Conservation (phyloP, 805 yeast species). For the Yamadazyma phyllophila region DNA sequence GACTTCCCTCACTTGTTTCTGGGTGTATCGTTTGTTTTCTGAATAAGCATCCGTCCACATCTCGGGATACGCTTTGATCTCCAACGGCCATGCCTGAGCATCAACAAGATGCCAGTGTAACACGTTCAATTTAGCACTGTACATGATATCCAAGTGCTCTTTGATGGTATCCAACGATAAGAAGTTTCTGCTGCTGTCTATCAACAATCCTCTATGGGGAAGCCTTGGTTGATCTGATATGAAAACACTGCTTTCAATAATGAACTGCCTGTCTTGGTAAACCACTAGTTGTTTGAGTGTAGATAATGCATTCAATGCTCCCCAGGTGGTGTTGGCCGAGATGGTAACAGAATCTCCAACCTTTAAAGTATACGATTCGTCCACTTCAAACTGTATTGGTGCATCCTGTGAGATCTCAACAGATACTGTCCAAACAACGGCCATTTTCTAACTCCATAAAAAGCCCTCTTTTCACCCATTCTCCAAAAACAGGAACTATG, state of each 20-base stretch:
- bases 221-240: constrained; percentile 34
- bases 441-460: too few species aligned
- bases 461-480: too few species aligned
- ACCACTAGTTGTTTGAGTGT: constrained; percentile 41
- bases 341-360: constrained; percentile 21
- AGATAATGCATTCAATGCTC: constrained; percentile 39
- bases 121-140: constrained; percentile 36
- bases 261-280: constrained; percentile 18
- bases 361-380: constrained; percentile 32
- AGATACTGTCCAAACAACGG: not conserved
- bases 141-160: constrained; percentile 37
- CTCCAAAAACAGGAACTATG: not conserved
- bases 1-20: constrained; percentile 23
- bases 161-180: constrained; percentile 21
- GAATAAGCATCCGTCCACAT: constrained; percentile 42
- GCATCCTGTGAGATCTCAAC: constrained; percentile 5
- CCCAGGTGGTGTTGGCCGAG: constrained; percentile 37
- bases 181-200: constrained; percentile 40
- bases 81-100: constrained; percentile 42
- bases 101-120: constrained; percentile 43
- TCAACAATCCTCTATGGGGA: constrained; percentile 38
- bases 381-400: constrained; percentile 33
- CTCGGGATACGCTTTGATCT: constrained; percentile 28
- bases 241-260: constrained; percentile 31
- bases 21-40: constrained; percentile 25